Evolutionary conservation across 371 early-diverging fungal species (phyloP), one percentile per base, ranked within the genome.

Genomic region (Nematocida sp.): DNA sequence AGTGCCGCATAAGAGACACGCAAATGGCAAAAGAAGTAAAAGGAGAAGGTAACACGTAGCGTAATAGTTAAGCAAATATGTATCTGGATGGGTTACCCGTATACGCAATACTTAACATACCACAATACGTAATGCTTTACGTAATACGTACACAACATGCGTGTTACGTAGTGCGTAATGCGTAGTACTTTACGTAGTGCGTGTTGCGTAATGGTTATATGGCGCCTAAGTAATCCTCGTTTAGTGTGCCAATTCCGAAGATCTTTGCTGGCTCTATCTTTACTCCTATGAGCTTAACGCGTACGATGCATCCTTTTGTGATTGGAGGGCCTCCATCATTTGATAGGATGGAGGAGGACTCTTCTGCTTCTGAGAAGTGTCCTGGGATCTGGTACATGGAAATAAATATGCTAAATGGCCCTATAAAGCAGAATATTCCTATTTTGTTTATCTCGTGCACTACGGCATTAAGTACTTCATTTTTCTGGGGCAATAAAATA

Each of bases 401-500:
- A 4, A 97, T 91, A 86, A 95, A 97, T 11, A 95, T 90, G 79
- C 90, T 88, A 32, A 97, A 84, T 0, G 98, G 98, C 0, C 98
- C 98, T 20, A 92, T 91, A 66, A 91, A 92, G 11, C 90, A 92
- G 84, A 93, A 94, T 80, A 95, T 91, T 3, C 98, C 98, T 87
- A 93, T 90, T 89, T 91, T 92, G 80, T 91, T 94, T 13, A 95
- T 94, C 35, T 89, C 90, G 0, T 90, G 90, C 1, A 95, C 93
- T 13, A 91, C 87, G 0, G 91, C 97, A 82, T 98, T 95, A 1
- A 96, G 85, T 0, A 96, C 95, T 84, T 97, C 92, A 53, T 91
- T 90, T 77, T 91, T 94, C 84, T 91, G 93, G 23, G 96, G 95
- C 80, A 92, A 94, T 78, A 95, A 91, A 2, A 95, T 91, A 75